These are phyloP conservation scores for Candida tetrigidarum DNA, from an alignment of 1,139 yeast species.

Conservation along the genomic window DNA sequence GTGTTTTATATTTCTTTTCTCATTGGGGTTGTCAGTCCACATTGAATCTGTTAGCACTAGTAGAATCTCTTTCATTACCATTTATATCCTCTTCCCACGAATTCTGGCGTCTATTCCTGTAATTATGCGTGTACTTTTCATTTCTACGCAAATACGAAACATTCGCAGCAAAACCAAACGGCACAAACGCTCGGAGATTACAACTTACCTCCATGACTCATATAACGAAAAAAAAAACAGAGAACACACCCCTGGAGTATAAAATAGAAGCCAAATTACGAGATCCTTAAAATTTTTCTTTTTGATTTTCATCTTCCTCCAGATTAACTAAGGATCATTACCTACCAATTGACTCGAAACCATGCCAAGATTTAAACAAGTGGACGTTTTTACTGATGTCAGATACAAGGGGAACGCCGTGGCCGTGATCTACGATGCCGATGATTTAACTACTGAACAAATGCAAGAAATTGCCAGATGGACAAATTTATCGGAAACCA, in stretches of 20 bases:
- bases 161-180: background rate
- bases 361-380: slow-evolving; percentile 42
- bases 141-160: background rate
- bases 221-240: background rate
- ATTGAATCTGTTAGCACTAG: too few relatives aligned
- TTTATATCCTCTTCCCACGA: too few relatives aligned
- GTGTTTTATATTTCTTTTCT: too few relatives aligned
- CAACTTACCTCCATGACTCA: background rate
- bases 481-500: slow-evolving; percentile 62
- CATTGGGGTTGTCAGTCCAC: too few relatives aligned
- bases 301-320: background rate
- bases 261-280: too few relatives aligned
- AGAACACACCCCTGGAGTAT: too few relatives aligned
- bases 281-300: background rate
- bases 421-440: slow-evolving; percentile 51
- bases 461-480: slow-evolving; percentile 54
- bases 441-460: slow-evolving; percentile 31
- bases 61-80: too few relatives aligned
- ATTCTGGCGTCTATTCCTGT: too few relatives aligned
- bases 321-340: too few relatives aligned
- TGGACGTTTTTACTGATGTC: slow-evolving; percentile 51
- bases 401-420: slow-evolving; percentile 58
- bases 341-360: background rate
- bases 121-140: background rate
- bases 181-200: too few relatives aligned